Evolutionary conservation across 352 stramenopile genomes (phyloP).

Genomic region (Pythium monospermum): DNA sequence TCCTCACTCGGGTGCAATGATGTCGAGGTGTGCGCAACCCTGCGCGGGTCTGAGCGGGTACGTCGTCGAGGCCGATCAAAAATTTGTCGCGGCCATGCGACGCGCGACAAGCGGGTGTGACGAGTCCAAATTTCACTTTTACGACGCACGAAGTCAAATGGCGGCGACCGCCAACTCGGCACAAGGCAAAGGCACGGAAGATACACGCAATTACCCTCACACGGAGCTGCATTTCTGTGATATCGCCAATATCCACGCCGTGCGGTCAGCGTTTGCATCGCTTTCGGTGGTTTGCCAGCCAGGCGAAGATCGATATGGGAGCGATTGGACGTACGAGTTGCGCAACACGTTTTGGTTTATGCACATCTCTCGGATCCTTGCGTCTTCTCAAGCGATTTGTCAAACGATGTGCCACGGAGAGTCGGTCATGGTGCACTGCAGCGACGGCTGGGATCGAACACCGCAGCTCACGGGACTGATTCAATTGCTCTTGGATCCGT

Average conservation of each 20-base stretch:
- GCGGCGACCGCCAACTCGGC: conserved; percentile 79
- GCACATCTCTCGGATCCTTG: conserved; percentile 95
- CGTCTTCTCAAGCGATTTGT: conserved; percentile 91
- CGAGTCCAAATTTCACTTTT: conserved; percentile 81
- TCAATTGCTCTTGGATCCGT: conserved; percentile 97
- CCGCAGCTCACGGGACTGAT: conserved; percentile 94
- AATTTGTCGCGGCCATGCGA: conserved; percentile 72
- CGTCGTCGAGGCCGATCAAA: conserved; percentile 73
- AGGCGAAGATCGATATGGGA: conserved; percentile 64
- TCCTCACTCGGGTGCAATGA: conserved; percentile 85
- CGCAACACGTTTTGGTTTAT: conserved; percentile 97
- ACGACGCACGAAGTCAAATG: conserved; percentile 82
- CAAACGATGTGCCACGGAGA: conserved; percentile 91
- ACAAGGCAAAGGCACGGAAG: conserved; percentile 85
- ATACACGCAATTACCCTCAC: conserved; percentile 94
- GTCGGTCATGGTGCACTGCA: conserved; percentile 98
- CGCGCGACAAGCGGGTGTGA: conserved; percentile 50
- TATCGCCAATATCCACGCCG: conserved; percentile 99
- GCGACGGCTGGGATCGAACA: conserved; percentile 98
- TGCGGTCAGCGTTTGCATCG: conserved; percentile 87
- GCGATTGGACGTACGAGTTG: conserved; percentile 83
- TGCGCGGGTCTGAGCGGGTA: conserved; percentile 81
- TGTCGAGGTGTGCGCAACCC: conserved; percentile 84
- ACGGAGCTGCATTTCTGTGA: conserved; percentile 97
- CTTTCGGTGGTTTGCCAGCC: conserved; percentile 75